Base-by-base conservation (phyloP, 192 early-diverging fungal genomes). In the Backusella macrospora region DNA sequence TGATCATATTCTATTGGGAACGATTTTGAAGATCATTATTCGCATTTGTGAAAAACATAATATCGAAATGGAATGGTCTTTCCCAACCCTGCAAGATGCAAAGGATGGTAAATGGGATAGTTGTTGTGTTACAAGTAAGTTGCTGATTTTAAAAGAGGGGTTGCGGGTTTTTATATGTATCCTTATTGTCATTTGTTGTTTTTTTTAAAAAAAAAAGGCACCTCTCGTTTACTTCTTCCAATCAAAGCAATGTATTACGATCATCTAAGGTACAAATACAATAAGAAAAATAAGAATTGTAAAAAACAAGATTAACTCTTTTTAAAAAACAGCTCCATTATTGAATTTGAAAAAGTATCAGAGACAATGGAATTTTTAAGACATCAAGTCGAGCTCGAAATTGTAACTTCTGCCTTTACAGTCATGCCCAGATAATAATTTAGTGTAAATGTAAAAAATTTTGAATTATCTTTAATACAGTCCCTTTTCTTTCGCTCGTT, bases 61-160 rank as follows among this genome's bases (percentile, higher is more conserved):
- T 5, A 91, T 93, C 29, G 78, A 78, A 9, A 76, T 92, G 55
- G 65, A 71, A 39, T 89, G 77, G 73, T 49, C 68, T 21, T 91
- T 88, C 65, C 92, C 92, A 1, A 86, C 73, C 9, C 45, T 87
- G 37, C 64, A 75, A 46, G 82, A 87, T 44, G 78, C 78, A 18
- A 23, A 18, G 7, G 49, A 64, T 2, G 68, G 76, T 4, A 76
- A 76, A n/a, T 92, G 91, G 91, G 71, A 85, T 34, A 89, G 91
- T 9, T 88, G 90, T 10, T 93, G 92, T 76, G 71, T 93, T 43
- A 81, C 89, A 9, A 91, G 90, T 92, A 80, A 80, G 78, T 80
- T 15, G 2, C 3, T 12, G 26, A 37, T 46, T 21, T 15, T 16
- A 47, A n/a, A 9, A 13, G 44, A 1, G n/a, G 14, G 9, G 18